phyloP scores from a whole-genome alignment of 352 stramenopile genomes.

The Phytophthora hybrid region DNA sequence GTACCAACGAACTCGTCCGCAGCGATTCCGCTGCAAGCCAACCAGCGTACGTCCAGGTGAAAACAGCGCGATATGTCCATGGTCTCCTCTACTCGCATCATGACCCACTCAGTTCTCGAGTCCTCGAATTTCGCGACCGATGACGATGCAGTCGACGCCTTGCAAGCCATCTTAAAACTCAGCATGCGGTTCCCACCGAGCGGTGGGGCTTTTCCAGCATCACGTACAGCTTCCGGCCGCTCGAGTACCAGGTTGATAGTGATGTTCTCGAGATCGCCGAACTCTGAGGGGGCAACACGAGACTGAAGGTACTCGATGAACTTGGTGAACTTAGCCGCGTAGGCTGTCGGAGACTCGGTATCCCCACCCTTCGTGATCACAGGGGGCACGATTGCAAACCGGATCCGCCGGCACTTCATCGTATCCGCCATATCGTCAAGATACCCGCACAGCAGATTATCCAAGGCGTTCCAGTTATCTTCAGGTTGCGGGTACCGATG shows the following conservation, averaged over 20 bases:
- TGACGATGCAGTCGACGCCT: slow-evolving; percentile 34
- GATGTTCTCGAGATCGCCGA: slow-evolving; percentile 61
- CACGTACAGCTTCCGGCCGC: slow-evolving; percentile 3
- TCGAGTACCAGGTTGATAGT: slow-evolving; percentile 52
- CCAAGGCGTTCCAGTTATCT: slow-evolving; percentile 82
- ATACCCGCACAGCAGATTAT: slow-evolving; percentile 82
- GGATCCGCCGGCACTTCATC: slow-evolving; percentile 78
- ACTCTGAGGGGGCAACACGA: slow-evolving; percentile 58
- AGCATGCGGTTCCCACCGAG: slow-evolving; percentile 39
- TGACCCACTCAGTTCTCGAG: slow-evolving; percentile 74
- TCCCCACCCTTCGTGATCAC: slow-evolving; percentile 5
- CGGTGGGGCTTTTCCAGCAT: slow-evolving; percentile 11
- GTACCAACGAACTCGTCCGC: slow-evolving; percentile 79
- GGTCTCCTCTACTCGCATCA: slow-evolving; percentile 73
- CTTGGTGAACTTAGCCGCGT: slow-evolving; percentile 63
- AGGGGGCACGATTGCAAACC: slow-evolving; percentile 71
- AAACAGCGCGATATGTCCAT: slow-evolving; percentile 67
- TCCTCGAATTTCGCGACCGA: slow-evolving; percentile 42
- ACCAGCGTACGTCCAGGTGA: slow-evolving; percentile 80
- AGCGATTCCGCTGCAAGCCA: slow-evolving; percentile 80
- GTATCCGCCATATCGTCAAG: slow-evolving; percentile 77
- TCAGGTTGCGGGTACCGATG: slow-evolving; percentile 73
- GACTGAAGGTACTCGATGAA: slow-evolving; percentile 77
- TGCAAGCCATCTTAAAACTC: slow-evolving; percentile 61
- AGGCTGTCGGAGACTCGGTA: slow-evolving; percentile 30